Evolutionary conservation across 2,329 filamentous ascomycete species (phyloP).

Genomic region (Tolypocladium nubicola): DNA sequence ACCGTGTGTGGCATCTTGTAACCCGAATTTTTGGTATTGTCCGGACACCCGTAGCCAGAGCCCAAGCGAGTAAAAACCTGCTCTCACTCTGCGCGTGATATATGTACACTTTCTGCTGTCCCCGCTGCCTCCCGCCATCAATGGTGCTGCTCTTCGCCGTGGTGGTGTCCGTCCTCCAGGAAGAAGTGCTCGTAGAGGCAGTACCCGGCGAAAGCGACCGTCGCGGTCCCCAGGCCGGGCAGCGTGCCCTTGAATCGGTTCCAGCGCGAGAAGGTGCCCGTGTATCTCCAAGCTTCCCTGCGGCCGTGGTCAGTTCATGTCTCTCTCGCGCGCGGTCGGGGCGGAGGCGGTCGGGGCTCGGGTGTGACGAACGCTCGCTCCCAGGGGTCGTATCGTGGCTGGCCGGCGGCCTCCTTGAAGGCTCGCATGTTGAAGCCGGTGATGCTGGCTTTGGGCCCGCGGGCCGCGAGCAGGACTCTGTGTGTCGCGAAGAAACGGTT

Average conservation of each 20-base stretch:
- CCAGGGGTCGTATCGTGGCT: constrained; percentile 55
- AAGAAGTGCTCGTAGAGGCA: constrained; percentile 86
- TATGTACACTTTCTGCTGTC: constrained; percentile 25
- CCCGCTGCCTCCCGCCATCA: constrained; percentile 4
- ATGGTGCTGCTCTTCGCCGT: constrained; percentile 32
- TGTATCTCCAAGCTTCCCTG: constrained; percentile 94
- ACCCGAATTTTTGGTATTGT: background rate
- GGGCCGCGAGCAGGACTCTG: constrained; percentile 40
- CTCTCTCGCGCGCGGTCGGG: background rate
- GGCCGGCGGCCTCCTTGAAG: constrained; percentile 61
- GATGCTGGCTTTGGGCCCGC: constrained; percentile 57
- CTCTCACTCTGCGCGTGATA: constrained; percentile 8
- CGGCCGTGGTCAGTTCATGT: background rate
- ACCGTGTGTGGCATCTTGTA: background rate
- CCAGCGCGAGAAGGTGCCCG: constrained; percentile 73
- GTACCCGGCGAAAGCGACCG: constrained; percentile 83
- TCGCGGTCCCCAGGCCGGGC: constrained; percentile 85
- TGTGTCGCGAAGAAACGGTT: constrained; percentile 4
- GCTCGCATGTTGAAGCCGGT: constrained; percentile 87
- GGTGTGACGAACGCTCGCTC: constrained; percentile 44
- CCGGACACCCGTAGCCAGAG: background rate
- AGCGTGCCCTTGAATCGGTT: constrained; percentile 83
- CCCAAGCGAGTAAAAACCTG: background rate
- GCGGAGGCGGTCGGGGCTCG: background rate
- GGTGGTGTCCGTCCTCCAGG: constrained; percentile 59